A percentile compares a stretch with the other conserved stretches of the same genome.
Evolutionary conservation across 108 stramenopile species (phyloP).

Genomic region (Skeletonema grethae): DNA sequence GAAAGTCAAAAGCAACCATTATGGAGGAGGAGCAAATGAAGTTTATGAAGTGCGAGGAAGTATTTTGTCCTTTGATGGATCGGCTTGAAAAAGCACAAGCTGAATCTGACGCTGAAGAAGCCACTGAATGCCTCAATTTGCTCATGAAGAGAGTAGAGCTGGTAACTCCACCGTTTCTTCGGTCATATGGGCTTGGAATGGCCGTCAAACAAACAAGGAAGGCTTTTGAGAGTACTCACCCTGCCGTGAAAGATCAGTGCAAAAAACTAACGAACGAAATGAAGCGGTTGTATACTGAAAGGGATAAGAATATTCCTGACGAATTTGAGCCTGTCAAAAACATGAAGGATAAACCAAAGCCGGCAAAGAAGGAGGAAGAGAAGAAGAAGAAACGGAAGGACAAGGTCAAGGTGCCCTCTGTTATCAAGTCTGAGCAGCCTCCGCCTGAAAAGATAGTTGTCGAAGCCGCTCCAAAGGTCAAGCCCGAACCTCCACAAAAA

Average conservation of each 20-base stretch:
- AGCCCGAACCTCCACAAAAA: slow-evolving; percentile 25
- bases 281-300: slow-evolving; percentile 51
- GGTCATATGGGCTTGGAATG: slow-evolving; percentile 45
- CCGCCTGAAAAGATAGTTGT: slow-evolving; percentile 3
- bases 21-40: slow-evolving; percentile 37
- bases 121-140: slow-evolving; percentile 25
- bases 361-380: not conserved
- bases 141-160: slow-evolving; percentile 33
- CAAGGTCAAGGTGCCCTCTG: slow-evolving; percentile 17
- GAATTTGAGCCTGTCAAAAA: slow-evolving; percentile 55
- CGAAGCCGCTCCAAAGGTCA: slow-evolving; percentile 12
- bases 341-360: slow-evolving; percentile 5
- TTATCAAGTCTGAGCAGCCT: slow-evolving; percentile 21
- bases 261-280: slow-evolving; percentile 49
- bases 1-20: slow-evolving; percentile 23
- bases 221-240: slow-evolving; percentile 40
- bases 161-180: slow-evolving; percentile 53
- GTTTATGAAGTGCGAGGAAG: slow-evolving; percentile 50
- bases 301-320: slow-evolving; percentile 33
- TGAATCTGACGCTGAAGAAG: slow-evolving; percentile 27
- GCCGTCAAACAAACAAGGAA: slow-evolving; percentile 48
- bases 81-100: slow-evolving; percentile 34
- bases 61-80: slow-evolving; percentile 50
- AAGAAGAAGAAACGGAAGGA: slow-evolving; percentile 10
- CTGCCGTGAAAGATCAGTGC: slow-evolving; percentile 43